A percentile compares a stretch with the other conserved stretches of the same genome.
These are phyloP conservation scores for Apiospora malaysiana DNA, from an alignment of 2,329 filamentous ascomycete genomes.

Conservation along the genomic window DNA sequence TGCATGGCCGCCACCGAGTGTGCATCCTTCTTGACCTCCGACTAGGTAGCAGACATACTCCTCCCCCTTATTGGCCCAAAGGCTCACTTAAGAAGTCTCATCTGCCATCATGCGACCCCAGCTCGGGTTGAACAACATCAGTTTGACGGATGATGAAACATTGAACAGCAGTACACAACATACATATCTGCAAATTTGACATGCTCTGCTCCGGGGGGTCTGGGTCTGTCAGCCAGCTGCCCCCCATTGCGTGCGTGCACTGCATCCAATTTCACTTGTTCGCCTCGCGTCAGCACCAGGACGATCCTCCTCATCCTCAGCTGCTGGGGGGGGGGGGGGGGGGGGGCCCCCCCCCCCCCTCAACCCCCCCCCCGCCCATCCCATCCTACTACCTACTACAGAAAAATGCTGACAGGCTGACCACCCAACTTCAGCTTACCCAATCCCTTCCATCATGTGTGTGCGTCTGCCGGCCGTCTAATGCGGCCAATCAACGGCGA, in stretches of 20 bases:
- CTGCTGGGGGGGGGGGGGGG: background rate
- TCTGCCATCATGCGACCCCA: background rate
- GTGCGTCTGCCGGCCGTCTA: background rate
- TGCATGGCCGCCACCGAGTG: background rate
- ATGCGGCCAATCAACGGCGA: background rate
- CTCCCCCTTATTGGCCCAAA: background rate
- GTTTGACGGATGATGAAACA: background rate
- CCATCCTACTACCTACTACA: background rate
- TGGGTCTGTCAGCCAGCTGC: background rate
- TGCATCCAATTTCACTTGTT: background rate
- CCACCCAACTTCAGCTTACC: slow-evolving; percentile 20
- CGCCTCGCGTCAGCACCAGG: slow-evolving; percentile 14
- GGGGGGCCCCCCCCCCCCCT: too few species aligned
- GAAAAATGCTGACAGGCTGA: background rate
- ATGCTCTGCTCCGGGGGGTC: background rate
- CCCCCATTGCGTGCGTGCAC: too few species aligned
- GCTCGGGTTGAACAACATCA: background rate
- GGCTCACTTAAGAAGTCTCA: background rate
- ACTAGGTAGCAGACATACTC: too few species aligned
- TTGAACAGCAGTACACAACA: background rate
- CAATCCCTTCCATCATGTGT: slow-evolving; percentile 19
- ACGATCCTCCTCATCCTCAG: background rate
- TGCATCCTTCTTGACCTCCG: background rate
- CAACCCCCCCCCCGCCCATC: too few species aligned
- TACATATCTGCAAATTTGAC: background rate